Base-by-base conservation (phyloP, 2,329 filamentous ascomycete genomes). In the Hypoxylon sp. region DNA sequence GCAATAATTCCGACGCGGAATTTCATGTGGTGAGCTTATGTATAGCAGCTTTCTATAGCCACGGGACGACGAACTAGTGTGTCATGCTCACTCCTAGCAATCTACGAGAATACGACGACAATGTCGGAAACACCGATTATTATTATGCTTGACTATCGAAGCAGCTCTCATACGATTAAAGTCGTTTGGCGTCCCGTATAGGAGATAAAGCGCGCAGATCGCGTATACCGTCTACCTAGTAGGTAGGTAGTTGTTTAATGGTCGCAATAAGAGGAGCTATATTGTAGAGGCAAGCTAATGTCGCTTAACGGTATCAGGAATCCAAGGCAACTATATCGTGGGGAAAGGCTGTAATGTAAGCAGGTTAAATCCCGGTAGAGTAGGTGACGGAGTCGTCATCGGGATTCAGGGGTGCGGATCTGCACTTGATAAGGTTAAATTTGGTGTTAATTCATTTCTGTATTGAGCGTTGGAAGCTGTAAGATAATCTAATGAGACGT, bases 301-400 rank as follows among this genome's bases (percentile, higher is more conserved):
- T 58, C 53, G 29, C 39, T 41, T 21, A 45, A 21, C 39, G 37
- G 37, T 23, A 41, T 23, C 21, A 34, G 30, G 61, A 55, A 48
- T 47, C 23, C 6, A 39, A n/a, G 46, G 53, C 56, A 39, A 14
- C 51, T 39, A 43, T 32, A 48, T 63, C 59, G 64, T 41, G 61
- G 56, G 60, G 64, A 48, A 32, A 53, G 32, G 30, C 21, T 27
- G 34, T 37, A 56, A 50, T 45, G 54, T 56, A 25, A 55, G 30
- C 16, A 7, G 52, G 50, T 54, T 45, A 46, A 61, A 64, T 58
- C 55, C 64, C 52, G 64, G 56, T 61, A 64, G 61, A 61, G 61
- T 27, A 39, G 41, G 37, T 19, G 37, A 41, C 27, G 11, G 47
- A 58, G 43, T 67, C 64, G 64, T 64, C 60, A 63, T 63, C 61